phyloP scores from a whole-genome alignment of 2,329 filamentous ascomycete species.

The Xylariales sp. region DNA sequence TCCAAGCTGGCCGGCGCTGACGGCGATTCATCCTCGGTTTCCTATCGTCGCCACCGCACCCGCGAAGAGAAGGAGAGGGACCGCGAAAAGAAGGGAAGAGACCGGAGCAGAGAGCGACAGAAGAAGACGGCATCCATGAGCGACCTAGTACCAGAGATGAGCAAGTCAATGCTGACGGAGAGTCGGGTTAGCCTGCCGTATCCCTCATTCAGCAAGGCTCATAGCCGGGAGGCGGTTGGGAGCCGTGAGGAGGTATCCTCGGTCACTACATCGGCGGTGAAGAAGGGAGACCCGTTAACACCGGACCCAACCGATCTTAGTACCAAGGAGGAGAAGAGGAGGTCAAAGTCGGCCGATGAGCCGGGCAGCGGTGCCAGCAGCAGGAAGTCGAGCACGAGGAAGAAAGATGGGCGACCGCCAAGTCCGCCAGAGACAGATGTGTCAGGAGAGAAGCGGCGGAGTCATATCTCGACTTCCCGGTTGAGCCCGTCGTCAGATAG shows the following conservation, averaged over 20 bases:
- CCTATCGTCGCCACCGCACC: slow-evolving; percentile 24
- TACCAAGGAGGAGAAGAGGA: slow-evolving; percentile 39
- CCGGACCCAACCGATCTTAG: slow-evolving; percentile 70
- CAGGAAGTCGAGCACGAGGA: slow-evolving; percentile 36
- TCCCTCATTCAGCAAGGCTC: slow-evolving; percentile 57
- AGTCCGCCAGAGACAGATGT: slow-evolving; percentile 62
- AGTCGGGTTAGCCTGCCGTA: slow-evolving; percentile 28
- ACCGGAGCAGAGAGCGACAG: slow-evolving; percentile 18
- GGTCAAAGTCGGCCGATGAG: slow-evolving; percentile 44
- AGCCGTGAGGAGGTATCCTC: slow-evolving; percentile 50
- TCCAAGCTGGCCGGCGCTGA: slow-evolving; percentile 19
- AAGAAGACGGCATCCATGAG: slow-evolving; percentile 24
- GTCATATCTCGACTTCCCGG: slow-evolving; percentile 25
- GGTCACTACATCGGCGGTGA: slow-evolving; percentile 18
- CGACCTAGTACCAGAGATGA: slow-evolving; percentile 25
- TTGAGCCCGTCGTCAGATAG: slow-evolving; percentile 29
- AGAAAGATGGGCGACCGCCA: slow-evolving; percentile 32
- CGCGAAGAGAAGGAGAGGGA: slow-evolving; percentile 19
- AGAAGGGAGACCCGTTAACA: slow-evolving; percentile 48
- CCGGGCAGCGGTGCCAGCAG: slow-evolving; percentile 25
- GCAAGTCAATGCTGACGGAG: slow-evolving; percentile 12
- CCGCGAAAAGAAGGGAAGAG: slow-evolving; percentile 9
- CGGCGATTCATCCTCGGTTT: slow-evolving; percentile 19
- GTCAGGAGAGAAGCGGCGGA: slow-evolving; percentile 38
- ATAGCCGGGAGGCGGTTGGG: slow-evolving; percentile 77